A percentile compares a stretch with the other conserved stretches of the same genome.
These are phyloP conservation scores for Opeltia flavorubescens DNA, from an alignment of 495 filamentous ascomycete species.

Conservation along the genomic window DNA sequence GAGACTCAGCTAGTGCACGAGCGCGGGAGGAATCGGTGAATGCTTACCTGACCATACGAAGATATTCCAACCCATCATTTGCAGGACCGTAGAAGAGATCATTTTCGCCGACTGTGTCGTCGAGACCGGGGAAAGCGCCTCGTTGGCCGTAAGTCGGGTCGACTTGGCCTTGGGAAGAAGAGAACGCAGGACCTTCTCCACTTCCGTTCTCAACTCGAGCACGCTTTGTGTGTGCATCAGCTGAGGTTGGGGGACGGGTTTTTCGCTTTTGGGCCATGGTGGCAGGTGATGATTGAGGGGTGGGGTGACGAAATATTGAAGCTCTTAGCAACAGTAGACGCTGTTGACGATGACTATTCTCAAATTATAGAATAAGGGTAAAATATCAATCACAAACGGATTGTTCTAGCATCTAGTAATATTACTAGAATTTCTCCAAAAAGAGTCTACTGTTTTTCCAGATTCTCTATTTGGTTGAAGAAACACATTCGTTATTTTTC, in stretches of 20 bases:
- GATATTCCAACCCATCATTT: slow-evolving; percentile 57
- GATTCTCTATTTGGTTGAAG: too few relatives aligned
- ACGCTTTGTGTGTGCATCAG: background rate
- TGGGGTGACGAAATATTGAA: too few relatives aligned
- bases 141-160: slow-evolving; percentile 64
- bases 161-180: slow-evolving; percentile 26
- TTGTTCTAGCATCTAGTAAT: too few relatives aligned
- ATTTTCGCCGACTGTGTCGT: slow-evolving; percentile 32
- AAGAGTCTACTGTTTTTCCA: too few relatives aligned
- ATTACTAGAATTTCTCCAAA: too few relatives aligned
- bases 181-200: background rate
- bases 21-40: background rate
- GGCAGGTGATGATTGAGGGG: too few relatives aligned
- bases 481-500: background rate
- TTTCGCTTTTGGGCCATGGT: background rate
- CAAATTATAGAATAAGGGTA: too few relatives aligned
- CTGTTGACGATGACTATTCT: too few relatives aligned
- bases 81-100: slow-evolving; percentile 35
- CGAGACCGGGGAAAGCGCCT: slow-evolving; percentile 62
- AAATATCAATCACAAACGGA: too few relatives aligned
- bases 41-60: slow-evolving; percentile 68
- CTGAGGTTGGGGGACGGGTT: background rate
- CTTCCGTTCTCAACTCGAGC: background rate
- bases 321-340: too few relatives aligned
- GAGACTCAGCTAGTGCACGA: too few relatives aligned